These are phyloP conservation scores for Cutaneotrichosporon dermatis DNA, from an alignment of 1,284 basidiomycete genomes.

Conservation along the genomic window DNA sequence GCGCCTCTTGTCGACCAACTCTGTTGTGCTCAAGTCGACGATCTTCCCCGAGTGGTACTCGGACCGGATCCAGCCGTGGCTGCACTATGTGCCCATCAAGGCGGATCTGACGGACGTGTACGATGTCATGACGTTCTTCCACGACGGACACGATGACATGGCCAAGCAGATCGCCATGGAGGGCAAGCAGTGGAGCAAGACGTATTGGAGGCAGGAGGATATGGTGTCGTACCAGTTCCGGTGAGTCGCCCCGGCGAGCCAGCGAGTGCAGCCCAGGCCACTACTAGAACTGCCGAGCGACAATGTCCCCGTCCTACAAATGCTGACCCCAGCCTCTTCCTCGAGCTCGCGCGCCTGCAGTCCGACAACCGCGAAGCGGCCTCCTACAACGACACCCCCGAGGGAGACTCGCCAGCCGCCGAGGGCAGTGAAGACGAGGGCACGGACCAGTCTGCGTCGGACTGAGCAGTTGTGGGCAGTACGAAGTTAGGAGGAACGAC, in stretches of 20 bases:
- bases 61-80: conserved; percentile 51
- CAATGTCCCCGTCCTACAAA: too few relatives aligned
- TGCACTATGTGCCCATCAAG: conserved; percentile 52
- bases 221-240: conserved; percentile 62
- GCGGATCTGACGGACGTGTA: conserved; percentile 54
- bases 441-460: too few relatives aligned
- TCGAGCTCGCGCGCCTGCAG: conserved; percentile 31
- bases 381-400: conserved; percentile 1
- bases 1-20: conserved; percentile 47
- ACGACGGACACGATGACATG: conserved; percentile 56
- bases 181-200: conserved; percentile 59
- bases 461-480: too few relatives aligned
- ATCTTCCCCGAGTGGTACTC: conserved; percentile 52
- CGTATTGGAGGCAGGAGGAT: conserved; percentile 62
- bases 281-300: too few relatives aligned
- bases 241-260: too few relatives aligned
- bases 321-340: conserved; percentile 24
- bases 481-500: too few relatives aligned
- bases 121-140: conserved; percentile 57
- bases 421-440: too few relatives aligned
- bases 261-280: too few relatives aligned
- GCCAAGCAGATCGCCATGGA: conserved; percentile 57
- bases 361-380: conserved; percentile 28
- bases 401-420: neutral
- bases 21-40: conserved; percentile 49